Base-by-base conservation (phyloP, 495 filamentous ascomycete species). In the Aspergillus cristatus region DNA sequence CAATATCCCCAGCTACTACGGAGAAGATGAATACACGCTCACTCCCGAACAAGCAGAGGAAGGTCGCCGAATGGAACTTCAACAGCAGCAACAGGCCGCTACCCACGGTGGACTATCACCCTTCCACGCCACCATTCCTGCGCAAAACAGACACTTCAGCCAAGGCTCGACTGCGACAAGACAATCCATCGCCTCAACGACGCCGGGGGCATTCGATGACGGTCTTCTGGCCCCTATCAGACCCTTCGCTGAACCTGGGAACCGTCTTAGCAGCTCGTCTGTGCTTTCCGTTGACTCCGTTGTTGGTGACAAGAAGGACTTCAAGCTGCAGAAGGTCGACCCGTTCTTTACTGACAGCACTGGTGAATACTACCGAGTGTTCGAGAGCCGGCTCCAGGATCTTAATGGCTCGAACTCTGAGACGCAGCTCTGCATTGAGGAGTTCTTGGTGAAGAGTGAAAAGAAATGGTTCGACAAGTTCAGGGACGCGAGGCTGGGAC, bases 331-430 rank as follows among this genome's bases (percentile, higher is more conserved):
- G 46, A 75, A 82, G 34, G 77, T 83, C 3, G 76, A 81, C 37
- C 79, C 79, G 3, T 80, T 75, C 62, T 84, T 84, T 61, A 83
- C 77, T 3, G 80, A 84, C 46, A 69, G 72, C 17, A 76, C 65
- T 28, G 80, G 79, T 14, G 67, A 76, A 39, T 83, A 75, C 58
- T 77, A 75, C 33, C 58, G 57, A 35, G 63, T 51, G 12, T 84
- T 82, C 42, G 75, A 78, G 35, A 70, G 72, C 53, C 71, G 67
- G 49, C 65, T 84, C 5, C 72, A 79, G 11, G 53, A 57, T 3
- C 61, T 84, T 3, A 75, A 65, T 17, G 74, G 69, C 6, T 53
- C 65, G 16, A 79, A 72, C 39, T 80, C 76, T 0, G 67, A 75
- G 38, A 64, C 52, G 2, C 68, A 76, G 24, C 60, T 84, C 12